Evolutionary conservation across 306 rosid genomes (phyloP), one percentile per base, ranked within the genome.

Genomic region (Vicia sativa): DNA sequence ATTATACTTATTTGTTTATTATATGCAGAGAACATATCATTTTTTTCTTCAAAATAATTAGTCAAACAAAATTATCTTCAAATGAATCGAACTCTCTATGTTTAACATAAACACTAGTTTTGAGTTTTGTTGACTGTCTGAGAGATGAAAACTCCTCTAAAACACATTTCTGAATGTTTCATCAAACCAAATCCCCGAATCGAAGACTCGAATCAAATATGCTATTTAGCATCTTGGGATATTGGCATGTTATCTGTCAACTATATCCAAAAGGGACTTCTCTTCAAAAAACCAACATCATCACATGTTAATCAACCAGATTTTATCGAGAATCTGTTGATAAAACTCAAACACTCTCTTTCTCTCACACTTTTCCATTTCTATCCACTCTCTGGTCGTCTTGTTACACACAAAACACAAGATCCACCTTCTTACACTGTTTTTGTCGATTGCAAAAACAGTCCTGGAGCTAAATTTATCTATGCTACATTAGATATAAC

Each of bases 231-330:
- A 4, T 86, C 83, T 1, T 75, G 70, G 68, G 96, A 88, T 43
- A 60, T 85, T 3, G 15, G 18, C 23, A 61, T 83, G 85, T 46
- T 86, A 38, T 85, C 96, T 0, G 11, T 0, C 0, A 60, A 82
- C 49, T 87, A 88, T 4, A 91, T 85, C 42, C 95, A 88, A 41
- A 86, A 84, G 26, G 97, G 97, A 4, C 87, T 88, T 0, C 80
- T 86, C 56, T 91, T 84, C 72, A 63, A 70, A 29, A 91, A 86
- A 34, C 87, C 93, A 3, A 11, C 67, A 11, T n/a, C 54, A 46
- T 48, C 54, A 48, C 2, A 16, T 3, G 9, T 31, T 31, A 55
- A 2, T 8, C 67, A 13, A 15, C 58, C 62, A 3, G 18, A 13
- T 19, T 81, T 82, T 77, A 64, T 76, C 7, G 3, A 54, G 0